phyloP scores from a whole-genome alignment of 2,329 filamentous ascomycete species.

The Ophiostoma montium region DNA sequence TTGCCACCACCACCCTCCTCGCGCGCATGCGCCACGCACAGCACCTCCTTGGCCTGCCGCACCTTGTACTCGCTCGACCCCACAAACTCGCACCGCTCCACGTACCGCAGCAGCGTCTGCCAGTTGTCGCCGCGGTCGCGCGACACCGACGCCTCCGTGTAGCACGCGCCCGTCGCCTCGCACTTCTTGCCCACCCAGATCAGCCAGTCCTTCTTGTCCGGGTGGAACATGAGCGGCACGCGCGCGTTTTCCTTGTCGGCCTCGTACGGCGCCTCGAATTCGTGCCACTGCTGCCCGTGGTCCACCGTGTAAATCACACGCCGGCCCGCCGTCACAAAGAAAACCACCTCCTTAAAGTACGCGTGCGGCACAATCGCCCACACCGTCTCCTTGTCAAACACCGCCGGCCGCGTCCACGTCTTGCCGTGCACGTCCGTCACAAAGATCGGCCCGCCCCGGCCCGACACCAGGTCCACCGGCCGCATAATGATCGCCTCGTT shows the following conservation, averaged over 20 bases:
- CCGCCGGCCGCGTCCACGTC: conserved; percentile 51
- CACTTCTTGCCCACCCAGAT: conserved; percentile 78
- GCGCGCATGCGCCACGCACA: conserved; percentile 48
- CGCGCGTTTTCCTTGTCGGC: conserved; percentile 21
- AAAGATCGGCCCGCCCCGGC: conserved; percentile 48
- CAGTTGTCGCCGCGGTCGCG: conserved; percentile 70
- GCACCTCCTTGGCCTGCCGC: conserved; percentile 39
- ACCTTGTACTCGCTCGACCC: conserved; percentile 44
- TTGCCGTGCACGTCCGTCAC: conserved; percentile 81
- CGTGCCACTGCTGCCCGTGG: conserved; percentile 57
- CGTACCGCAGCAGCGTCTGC: conserved; percentile 59
- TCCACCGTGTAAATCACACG: conserved; percentile 73
- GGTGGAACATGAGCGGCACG: conserved; percentile 61
- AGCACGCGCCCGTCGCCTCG: conserved; percentile 43
- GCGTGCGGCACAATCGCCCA: conserved; percentile 60
- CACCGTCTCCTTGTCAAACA: conserved; percentile 57
- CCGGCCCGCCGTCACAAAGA: conserved; percentile 56
- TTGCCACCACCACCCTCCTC: conserved; percentile 42
- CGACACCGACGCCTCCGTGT: conserved; percentile 60
- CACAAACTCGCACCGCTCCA: conserved; percentile 77
- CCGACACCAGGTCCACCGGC: conserved; percentile 29
- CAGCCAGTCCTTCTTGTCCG: conserved; percentile 73
- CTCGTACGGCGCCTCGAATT: conserved; percentile 55
- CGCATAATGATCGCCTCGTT: conserved; percentile 60
- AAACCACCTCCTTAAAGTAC: conserved; percentile 74